These are phyloP conservation scores for Fusarium sterilihyphosum DNA, from an alignment of 2,329 filamentous ascomycete genomes.

Conservation along the genomic window DNA sequence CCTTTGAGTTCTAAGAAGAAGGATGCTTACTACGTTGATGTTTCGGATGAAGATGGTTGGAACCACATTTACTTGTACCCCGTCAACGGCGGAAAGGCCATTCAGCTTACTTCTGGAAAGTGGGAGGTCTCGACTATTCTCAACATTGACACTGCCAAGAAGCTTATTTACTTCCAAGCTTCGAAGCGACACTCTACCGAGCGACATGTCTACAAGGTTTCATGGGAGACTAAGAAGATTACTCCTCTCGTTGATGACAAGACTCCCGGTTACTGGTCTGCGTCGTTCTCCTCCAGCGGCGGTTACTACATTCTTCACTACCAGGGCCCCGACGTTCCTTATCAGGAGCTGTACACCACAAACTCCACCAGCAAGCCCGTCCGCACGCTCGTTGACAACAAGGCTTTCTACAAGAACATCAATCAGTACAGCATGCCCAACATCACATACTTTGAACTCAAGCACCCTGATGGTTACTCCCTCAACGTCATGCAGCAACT, in stretches of 20 bases:
- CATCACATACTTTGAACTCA: slow-evolving; percentile 70
- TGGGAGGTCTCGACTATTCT: slow-evolving; percentile 72
- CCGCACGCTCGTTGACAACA: slow-evolving; percentile 69
- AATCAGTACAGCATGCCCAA: slow-evolving; percentile 70
- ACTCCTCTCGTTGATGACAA: slow-evolving; percentile 70
- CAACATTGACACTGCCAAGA: slow-evolving; percentile 65
- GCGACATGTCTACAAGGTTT: slow-evolving; percentile 74
- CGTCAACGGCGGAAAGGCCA: slow-evolving; percentile 62
- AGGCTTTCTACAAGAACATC: slow-evolving; percentile 63
- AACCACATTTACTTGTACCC: slow-evolving; percentile 75
- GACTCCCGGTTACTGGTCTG: slow-evolving; percentile 67
- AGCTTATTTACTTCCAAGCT: slow-evolving; percentile 71
- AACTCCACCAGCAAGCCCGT: slow-evolving; percentile 63
- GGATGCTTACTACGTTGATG: slow-evolving; percentile 68
- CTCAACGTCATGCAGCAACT: slow-evolving; percentile 73
- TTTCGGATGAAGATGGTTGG: slow-evolving; percentile 74
- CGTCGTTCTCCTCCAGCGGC: slow-evolving; percentile 70
- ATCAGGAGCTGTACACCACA: slow-evolving; percentile 71
- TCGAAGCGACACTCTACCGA: slow-evolving; percentile 74
- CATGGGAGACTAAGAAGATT: slow-evolving; percentile 62
- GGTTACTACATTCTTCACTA: slow-evolving; percentile 75
- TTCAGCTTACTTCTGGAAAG: slow-evolving; percentile 69
- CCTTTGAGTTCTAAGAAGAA: slow-evolving; percentile 50
- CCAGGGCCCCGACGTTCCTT: slow-evolving; percentile 72
- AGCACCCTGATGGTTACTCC: slow-evolving; percentile 68